Evolutionary conservation across 2,329 filamentous ascomycete genomes (phyloP).

Genomic region (Paecilomyces formosus): DNA sequence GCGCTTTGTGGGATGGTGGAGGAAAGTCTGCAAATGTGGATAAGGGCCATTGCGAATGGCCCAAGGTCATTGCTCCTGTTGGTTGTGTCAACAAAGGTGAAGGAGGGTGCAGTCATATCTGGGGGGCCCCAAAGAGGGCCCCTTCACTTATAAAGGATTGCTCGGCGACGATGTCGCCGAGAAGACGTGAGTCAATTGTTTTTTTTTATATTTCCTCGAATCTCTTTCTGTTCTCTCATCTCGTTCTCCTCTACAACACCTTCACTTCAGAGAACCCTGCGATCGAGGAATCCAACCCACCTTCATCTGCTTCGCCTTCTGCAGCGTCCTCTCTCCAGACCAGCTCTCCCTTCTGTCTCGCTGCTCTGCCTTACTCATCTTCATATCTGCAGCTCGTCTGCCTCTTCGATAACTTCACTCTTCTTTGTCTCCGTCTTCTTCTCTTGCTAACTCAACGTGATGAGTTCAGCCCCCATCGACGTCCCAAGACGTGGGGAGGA

Average conservation of each 20-base stretch:
- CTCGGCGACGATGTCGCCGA: not conserved
- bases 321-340: no score
- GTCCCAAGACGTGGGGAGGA: not conserved
- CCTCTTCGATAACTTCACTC: not conserved
- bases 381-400: no score
- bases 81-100: not conserved
- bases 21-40: not conserved
- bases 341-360: no score
- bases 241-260: not conserved
- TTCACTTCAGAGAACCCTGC: not conserved
- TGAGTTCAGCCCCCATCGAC: not conserved
- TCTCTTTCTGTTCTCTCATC: not conserved
- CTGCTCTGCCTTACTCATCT: no score
- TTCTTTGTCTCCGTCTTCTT: not conserved
- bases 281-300: not conserved
- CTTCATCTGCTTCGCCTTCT: not conserved
- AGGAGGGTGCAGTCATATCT: not conserved
- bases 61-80: not conserved
- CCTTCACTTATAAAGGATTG: not conserved
- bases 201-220: not conserved
- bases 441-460: not conserved
- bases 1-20: not conserved
- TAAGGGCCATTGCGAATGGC: not conserved
- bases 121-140: not conserved
- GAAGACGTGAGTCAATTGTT: not conserved